Conservation (phyloP, 2,329 filamentous ascomycete species). For the Stachybotrys echinatus region DNA sequence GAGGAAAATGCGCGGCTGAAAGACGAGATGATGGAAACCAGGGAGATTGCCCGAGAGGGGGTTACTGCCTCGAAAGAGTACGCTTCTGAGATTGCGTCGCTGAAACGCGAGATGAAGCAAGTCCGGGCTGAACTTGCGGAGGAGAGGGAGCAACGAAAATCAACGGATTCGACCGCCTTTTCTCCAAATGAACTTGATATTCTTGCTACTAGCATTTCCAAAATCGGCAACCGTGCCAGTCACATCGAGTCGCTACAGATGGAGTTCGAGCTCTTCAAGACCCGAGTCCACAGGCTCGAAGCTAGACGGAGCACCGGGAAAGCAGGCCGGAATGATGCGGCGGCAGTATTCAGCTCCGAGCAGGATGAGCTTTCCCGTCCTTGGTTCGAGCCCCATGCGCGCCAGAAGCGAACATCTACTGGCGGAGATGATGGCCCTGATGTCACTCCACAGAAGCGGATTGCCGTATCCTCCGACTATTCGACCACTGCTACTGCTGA, state of each 20-base stretch:
- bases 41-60: constrained; percentile 15
- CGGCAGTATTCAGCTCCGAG: background rate
- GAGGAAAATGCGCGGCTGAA: constrained; percentile 16
- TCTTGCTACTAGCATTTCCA: constrained; percentile 30
- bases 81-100: constrained; percentile 21
- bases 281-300: constrained; percentile 28
- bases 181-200: constrained; percentile 31
- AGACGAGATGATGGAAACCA: constrained; percentile 14
- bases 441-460: constrained; percentile 14
- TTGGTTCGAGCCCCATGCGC: background rate
- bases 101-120: constrained; percentile 27
- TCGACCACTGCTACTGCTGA: constrained; percentile 7
- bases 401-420: constrained; percentile 12
- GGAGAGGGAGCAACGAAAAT: constrained; percentile 15
- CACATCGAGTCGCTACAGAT: constrained; percentile 35
- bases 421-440: constrained; percentile 9
- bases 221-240: constrained; percentile 29
- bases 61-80: constrained; percentile 16
- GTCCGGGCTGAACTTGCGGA: constrained; percentile 18
- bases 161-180: constrained; percentile 11
- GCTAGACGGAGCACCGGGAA: constrained; percentile 4
- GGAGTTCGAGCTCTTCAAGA: constrained; percentile 34
- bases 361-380: background rate
- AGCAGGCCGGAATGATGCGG: constrained; percentile 3
- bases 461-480: constrained; percentile 16